Conservation (phyloP, 2,329 filamentous ascomycete species). For the Hypoxylon sp. region DNA sequence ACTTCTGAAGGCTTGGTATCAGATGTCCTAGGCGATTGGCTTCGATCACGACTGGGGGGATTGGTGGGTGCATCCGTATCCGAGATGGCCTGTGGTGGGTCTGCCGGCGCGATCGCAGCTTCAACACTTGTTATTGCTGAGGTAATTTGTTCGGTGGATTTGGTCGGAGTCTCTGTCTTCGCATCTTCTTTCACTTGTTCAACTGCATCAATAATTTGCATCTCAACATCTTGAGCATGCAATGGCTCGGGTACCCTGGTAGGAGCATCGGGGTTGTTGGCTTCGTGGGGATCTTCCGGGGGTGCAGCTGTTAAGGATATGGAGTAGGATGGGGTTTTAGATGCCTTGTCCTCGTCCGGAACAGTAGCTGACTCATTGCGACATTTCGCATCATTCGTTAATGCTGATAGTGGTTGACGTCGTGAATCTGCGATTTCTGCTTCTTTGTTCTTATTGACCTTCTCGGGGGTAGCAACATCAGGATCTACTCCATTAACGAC, state of each 20-base stretch:
- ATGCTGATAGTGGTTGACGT: not conserved
- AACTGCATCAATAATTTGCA: slow-evolving; percentile 39
- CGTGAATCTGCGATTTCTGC: too few relatives aligned
- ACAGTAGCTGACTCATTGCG: not conserved
- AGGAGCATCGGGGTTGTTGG: slow-evolving; percentile 33
- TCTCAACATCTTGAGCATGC: slow-evolving; percentile 37
- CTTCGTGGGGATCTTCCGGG: slow-evolving; percentile 27
- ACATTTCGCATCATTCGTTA: not conserved
- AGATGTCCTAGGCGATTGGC: slow-evolving; percentile 58
- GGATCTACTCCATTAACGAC: not conserved
- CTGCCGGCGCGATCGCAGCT: slow-evolving; percentile 34
- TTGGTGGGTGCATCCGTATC: slow-evolving; percentile 56
- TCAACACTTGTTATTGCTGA: slow-evolving; percentile 40
- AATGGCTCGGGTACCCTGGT: slow-evolving; percentile 30
- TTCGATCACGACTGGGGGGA: slow-evolving; percentile 54
- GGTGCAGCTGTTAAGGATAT: slow-evolving; percentile 4
- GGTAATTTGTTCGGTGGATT: not conserved
- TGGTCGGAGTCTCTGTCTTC: slow-evolving; percentile 3
- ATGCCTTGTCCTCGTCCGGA: slow-evolving; percentile 3
- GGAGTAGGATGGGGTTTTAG: not conserved
- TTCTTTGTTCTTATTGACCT: not conserved
- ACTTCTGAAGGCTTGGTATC: slow-evolving; percentile 62
- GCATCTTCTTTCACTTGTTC: slow-evolving; percentile 32
- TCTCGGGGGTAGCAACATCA: not conserved
- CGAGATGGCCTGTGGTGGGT: slow-evolving; percentile 49